Percentiles rank a stretch among this genome's conserved stretches.
These are phyloP conservation scores for Calonectria pteridis DNA, from an alignment of 2,329 filamentous ascomycete species.

Conservation along the genomic window DNA sequence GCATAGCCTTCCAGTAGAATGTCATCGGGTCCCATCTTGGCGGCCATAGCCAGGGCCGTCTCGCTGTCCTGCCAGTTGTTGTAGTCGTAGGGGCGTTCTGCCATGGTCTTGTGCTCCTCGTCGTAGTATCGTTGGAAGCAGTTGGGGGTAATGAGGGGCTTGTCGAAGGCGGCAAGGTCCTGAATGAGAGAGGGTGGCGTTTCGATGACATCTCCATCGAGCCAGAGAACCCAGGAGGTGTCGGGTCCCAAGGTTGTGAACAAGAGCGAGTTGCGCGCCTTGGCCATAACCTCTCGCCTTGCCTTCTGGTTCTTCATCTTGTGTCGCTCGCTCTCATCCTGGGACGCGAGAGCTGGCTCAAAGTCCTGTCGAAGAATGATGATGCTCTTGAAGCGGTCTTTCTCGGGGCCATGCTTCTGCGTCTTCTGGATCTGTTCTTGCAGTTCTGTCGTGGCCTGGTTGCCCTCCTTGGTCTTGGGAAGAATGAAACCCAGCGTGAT, in stretches of 20 bases:
- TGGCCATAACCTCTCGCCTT: constrained; percentile 89
- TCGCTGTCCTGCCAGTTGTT: constrained; percentile 97
- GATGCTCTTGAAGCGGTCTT: constrained; percentile 89
- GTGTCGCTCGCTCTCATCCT: constrained; percentile 90
- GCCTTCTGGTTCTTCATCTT: constrained; percentile 91
- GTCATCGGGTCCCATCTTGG: constrained; percentile 89
- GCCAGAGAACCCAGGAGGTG: constrained; percentile 97
- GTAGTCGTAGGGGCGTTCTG: constrained; percentile 91
- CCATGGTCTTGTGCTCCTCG: constrained; percentile 73
- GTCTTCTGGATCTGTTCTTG: constrained; percentile 89
- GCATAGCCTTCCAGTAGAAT: constrained; percentile 93
- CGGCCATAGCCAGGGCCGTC: constrained; percentile 79
- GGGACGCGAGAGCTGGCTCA: constrained; percentile 82
- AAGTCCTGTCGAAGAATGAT: constrained; percentile 97
- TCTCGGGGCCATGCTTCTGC: constrained; percentile 80
- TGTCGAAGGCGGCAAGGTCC: constrained; percentile 88
- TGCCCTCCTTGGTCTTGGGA: constrained; percentile 92
- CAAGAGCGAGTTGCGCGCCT: constrained; percentile 91
- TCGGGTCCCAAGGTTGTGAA: constrained; percentile 94
- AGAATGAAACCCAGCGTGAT: constrained; percentile 97
- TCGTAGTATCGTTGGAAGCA: constrained; percentile 92
- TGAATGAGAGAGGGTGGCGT: constrained; percentile 88
- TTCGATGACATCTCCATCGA: constrained; percentile 93
- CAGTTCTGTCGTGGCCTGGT: constrained; percentile 83
- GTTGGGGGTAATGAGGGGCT: constrained; percentile 93